These are phyloP conservation scores for Xylaria acuta DNA, from an alignment of 495 filamentous ascomycete species.

Conservation along the genomic window DNA sequence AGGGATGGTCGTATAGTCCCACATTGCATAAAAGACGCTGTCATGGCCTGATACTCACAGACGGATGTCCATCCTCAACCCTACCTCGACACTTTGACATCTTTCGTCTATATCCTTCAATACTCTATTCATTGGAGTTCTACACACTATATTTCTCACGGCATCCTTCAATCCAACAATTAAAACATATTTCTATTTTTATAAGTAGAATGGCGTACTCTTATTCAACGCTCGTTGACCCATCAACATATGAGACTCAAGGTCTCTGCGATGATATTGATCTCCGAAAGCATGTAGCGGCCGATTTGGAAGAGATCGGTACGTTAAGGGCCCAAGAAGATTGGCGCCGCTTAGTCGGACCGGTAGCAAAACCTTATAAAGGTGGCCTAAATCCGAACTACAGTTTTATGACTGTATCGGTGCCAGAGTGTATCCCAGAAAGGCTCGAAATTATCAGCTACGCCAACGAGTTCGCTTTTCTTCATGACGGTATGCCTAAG, in stretches of 20 bases:
- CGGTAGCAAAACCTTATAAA: constrained; percentile 27
- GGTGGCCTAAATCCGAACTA: constrained; percentile 33
- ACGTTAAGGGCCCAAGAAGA: constrained; percentile 38
- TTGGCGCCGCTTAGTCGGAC: constrained; percentile 37
- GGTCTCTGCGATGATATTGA: constrained; percentile 34
- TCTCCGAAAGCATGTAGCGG: constrained; percentile 30
- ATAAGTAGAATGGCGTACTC: constrained; percentile 32
- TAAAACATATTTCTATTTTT: not conserved
- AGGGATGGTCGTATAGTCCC: not conserved
- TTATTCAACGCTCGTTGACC: constrained; percentile 32
- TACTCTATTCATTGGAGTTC: not conserved
- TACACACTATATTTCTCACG: not conserved
- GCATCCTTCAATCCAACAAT: not conserved
- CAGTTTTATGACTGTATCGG: constrained; percentile 35
- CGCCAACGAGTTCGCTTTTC: constrained; percentile 50
- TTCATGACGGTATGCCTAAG: constrained; percentile 46
- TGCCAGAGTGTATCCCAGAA: constrained; percentile 51
- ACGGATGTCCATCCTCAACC: not conserved
- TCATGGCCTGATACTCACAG: not conserved
- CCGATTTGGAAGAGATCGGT: constrained; percentile 31
- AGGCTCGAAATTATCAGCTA: constrained; percentile 51
- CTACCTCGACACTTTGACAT: not conserved
- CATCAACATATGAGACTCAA: constrained; percentile 32
- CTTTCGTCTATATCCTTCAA: not conserved
- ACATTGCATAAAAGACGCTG: constrained; percentile 2